Evolutionary conservation across 306 rosid species (phyloP).

Genomic region (Trifolium subterraneum): DNA sequence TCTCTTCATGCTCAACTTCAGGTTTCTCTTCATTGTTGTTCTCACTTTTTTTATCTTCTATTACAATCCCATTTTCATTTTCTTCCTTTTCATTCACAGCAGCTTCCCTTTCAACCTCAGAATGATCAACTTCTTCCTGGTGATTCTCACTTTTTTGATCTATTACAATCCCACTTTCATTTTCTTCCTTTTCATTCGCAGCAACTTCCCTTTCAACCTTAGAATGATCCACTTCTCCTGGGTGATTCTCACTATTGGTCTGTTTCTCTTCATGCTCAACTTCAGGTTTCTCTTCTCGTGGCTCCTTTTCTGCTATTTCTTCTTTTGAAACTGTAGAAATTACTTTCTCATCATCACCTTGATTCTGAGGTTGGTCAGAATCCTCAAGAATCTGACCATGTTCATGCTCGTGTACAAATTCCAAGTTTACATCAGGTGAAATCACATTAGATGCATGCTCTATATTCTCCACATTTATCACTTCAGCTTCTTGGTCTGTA

Average conservation of each 20-base stretch:
- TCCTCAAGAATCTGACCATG: slow-evolving; percentile 39
- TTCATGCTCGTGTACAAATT: slow-evolving; percentile 16
- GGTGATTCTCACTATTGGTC: slow-evolving; percentile 8
- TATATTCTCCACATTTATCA: slow-evolving; percentile 29
- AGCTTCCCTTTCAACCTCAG: slow-evolving; percentile 32
- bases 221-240: slow-evolving; percentile 3
- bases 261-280: slow-evolving; percentile 33
- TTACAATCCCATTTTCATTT: background rate
- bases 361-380: slow-evolving; percentile 11
- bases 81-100: slow-evolving; percentile 43
- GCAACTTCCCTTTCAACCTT: slow-evolving; percentile 39
- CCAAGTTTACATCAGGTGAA: slow-evolving; percentile 23
- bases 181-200: slow-evolving; percentile 38
- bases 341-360: slow-evolving; percentile 35
- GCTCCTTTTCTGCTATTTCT: slow-evolving; percentile 29
- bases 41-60: slow-evolving; percentile 29
- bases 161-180: background rate
- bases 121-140: background rate
- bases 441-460: slow-evolving; percentile 21
- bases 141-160: slow-evolving; percentile 11
- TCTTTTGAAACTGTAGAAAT: slow-evolving; percentile 46
- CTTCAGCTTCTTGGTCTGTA: slow-evolving; percentile 30
- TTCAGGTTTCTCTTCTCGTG: slow-evolving; percentile 13
- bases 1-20: slow-evolving; percentile 34
- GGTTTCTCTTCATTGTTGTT: slow-evolving; percentile 24